phyloP scores from a whole-genome alignment of 257 asterid genomes.

The Solanum lignicaule region DNA sequence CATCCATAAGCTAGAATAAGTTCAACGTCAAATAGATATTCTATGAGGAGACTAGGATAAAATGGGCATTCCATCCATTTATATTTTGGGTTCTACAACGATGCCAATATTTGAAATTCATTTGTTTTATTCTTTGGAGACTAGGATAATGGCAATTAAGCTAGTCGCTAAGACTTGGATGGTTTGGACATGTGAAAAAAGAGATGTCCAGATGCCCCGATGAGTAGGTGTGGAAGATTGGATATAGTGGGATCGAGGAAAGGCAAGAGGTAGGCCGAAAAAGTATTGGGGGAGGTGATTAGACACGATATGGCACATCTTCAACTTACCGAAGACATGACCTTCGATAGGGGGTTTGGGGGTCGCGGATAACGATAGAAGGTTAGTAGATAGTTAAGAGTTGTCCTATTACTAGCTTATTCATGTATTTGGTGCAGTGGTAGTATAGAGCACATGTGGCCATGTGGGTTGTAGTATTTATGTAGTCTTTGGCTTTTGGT shows the following conservation, averaged over 20 bases:
- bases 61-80: neutral
- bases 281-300: neutral
- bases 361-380: neutral
- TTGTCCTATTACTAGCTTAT: neutral
- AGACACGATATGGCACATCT: neutral
- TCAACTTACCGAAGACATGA: neutral
- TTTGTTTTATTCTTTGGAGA: neutral
- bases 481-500: neutral
- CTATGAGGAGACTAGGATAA: neutral
- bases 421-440: neutral
- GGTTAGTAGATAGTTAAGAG: neutral
- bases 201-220: neutral
- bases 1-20: neutral
- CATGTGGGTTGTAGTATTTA: neutral
- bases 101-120: neutral
- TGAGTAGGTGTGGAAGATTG: neutral
- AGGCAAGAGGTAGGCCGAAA: neutral
- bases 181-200: neutral
- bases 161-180: neutral
- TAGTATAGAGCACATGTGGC: neutral
- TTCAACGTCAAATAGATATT: neutral
- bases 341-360: neutral
- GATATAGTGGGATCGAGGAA: neutral
- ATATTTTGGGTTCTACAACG: neutral
- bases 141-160: neutral